Evolutionary conservation across 2,329 filamentous ascomycete genomes (phyloP).

Genomic region (Neocucurbitaria cava): DNA sequence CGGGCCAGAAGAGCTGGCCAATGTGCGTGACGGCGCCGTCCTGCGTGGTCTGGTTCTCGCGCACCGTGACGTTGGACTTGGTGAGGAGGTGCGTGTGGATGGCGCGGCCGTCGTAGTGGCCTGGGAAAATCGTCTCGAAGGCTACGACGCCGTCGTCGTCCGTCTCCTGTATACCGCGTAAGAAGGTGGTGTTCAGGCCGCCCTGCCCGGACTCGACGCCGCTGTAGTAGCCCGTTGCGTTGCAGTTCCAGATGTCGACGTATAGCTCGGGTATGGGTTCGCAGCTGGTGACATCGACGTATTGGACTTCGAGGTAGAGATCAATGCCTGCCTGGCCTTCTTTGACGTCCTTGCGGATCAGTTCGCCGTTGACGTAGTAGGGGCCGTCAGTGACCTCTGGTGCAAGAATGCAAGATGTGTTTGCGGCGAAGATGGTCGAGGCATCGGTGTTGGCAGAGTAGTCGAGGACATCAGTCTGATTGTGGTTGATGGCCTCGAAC

Average conservation of each 20-base stretch:
- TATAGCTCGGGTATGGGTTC: constrained; percentile 54
- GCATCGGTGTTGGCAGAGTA: background rate
- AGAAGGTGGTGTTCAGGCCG: background rate
- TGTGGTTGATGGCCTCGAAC: too few species aligned
- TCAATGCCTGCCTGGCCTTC: constrained; percentile 56
- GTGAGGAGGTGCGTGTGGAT: constrained; percentile 15
- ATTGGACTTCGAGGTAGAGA: constrained; percentile 57
- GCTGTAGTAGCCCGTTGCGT: constrained; percentile 16
- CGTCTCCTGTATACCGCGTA: constrained; percentile 44
- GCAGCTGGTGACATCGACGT: constrained; percentile 61
- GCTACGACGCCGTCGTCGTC: constrained; percentile 54
- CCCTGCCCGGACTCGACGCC: background rate
- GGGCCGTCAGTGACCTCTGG: constrained; percentile 7
- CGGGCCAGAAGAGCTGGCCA: constrained; percentile 69
- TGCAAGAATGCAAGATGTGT: background rate
- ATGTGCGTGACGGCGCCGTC: constrained; percentile 61
- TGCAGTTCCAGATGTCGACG: constrained; percentile 59
- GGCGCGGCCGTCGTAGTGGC: constrained; percentile 34
- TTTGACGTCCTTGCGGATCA: constrained; percentile 55
- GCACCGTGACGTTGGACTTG: constrained; percentile 33
- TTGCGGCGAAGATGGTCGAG: background rate
- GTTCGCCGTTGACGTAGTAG: constrained; percentile 54
- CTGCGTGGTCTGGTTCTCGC: constrained; percentile 56
- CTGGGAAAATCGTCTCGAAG: constrained; percentile 55
- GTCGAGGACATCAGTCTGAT: too few species aligned